Conservation (phyloP, 345 rosid species). For the Eucalyptus caleyi region DNA sequence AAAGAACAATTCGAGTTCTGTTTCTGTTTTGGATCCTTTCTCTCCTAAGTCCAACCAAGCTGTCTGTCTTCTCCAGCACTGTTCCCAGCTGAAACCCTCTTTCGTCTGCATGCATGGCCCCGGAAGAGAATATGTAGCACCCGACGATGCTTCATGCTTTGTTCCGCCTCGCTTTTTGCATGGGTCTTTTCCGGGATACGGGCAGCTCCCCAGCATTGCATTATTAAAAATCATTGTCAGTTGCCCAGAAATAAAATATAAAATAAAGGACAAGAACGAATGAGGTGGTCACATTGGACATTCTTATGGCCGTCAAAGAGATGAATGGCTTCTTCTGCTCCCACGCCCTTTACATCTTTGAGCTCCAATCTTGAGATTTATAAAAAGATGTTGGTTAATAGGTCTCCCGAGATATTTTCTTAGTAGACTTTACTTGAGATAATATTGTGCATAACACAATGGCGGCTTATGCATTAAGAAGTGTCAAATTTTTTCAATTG, state of each 20-base stretch:
- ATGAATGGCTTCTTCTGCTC: neutral
- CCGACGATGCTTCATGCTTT: neutral
- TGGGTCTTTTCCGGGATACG: neutral
- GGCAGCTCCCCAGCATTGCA: neutral
- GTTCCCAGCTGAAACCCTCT: neutral
- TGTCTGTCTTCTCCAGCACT: neutral
- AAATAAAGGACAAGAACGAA: neutral
- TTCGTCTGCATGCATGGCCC: neutral
- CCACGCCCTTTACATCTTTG: neutral
- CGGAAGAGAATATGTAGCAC: neutral
- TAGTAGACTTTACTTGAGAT: neutral
- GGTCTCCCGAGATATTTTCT: neutral
- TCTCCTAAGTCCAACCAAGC: neutral
- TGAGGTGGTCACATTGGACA: neutral
- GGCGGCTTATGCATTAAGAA: neutral
- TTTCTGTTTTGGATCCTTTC: neutral
- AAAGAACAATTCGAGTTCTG: neutral
- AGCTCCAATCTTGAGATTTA: neutral
- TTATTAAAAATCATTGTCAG: neutral
- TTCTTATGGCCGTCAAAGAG: neutral
- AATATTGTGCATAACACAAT: neutral
- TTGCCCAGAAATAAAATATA: neutral
- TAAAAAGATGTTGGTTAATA: neutral
- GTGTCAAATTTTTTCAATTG: neutral
- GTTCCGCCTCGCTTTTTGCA: neutral